These are phyloP conservation scores for Schoenoplectus tabernaemontani DNA, from an alignment of 202 grass and related monocot species.

Conservation along the genomic window DNA sequence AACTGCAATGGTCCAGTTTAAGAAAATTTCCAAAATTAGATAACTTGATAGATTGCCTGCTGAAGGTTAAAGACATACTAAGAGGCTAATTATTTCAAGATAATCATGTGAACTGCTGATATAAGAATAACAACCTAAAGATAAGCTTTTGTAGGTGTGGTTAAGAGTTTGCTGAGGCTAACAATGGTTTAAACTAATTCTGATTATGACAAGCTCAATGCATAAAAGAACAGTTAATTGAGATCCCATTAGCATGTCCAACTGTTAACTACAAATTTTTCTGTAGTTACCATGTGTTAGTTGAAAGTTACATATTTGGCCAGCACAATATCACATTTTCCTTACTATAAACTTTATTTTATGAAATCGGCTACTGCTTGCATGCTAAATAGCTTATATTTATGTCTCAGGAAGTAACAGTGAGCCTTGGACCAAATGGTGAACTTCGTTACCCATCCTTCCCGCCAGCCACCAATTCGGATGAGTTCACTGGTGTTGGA, in stretches of 20 bases:
- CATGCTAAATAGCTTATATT: constrained; percentile 3
- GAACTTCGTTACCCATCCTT: constrained; percentile 84
- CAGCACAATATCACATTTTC: not conserved
- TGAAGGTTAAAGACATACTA: not conserved
- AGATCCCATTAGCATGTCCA: not conserved
- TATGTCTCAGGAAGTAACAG: constrained; percentile 45
- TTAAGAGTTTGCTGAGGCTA: not conserved
- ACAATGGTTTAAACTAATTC: not conserved
- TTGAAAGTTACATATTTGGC: not conserved
- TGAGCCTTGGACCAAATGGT: constrained; percentile 63
- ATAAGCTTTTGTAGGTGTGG: not conserved
- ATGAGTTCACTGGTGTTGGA: constrained; percentile 45
- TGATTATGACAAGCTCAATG: not conserved
- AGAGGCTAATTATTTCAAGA: not conserved
- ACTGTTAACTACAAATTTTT: not conserved
- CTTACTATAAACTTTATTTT: not conserved
- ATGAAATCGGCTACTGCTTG: not conserved
- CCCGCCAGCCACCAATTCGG: constrained; percentile 26
- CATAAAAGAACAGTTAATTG: not conserved
- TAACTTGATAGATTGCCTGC: not conserved
- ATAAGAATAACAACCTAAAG: not conserved
- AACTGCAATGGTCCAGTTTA: not conserved
- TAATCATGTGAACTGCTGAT: not conserved
- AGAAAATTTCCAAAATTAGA: not conserved
- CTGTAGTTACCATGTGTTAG: not conserved